phyloP scores from a whole-genome alignment of 345 rosid genomes.

The Lumnitzera littorea region DNA sequence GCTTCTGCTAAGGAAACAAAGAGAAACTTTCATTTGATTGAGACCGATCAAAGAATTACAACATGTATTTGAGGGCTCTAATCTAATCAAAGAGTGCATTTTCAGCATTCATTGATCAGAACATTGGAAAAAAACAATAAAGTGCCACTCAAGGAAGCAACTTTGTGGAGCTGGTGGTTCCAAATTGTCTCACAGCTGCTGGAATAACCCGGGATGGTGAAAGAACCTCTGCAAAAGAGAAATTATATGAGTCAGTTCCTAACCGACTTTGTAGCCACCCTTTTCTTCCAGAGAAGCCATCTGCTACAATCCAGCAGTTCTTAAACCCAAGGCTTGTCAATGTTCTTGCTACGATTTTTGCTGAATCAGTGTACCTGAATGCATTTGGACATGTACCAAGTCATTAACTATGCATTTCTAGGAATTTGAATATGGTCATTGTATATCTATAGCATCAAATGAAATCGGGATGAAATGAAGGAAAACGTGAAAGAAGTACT shows the following conservation, averaged over 20 bases:
- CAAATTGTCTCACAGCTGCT: constrained; percentile 44
- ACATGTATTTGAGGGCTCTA: background rate
- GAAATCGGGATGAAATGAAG: background rate
- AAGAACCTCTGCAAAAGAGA: constrained; percentile 53
- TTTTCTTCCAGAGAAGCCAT: constrained; percentile 79
- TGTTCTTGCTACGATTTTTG: constrained; percentile 65
- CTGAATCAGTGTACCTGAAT: constrained; percentile 71
- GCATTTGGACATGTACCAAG: too few relatives aligned
- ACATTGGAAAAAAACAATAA: background rate
- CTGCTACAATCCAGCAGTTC: constrained; percentile 66
- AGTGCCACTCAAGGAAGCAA: constrained; percentile 46
- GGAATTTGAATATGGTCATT: too few relatives aligned
- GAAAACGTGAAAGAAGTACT: constrained; percentile 17
- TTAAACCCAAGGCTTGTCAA: constrained; percentile 68
- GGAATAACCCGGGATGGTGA: constrained; percentile 68
- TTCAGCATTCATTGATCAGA: constrained; percentile 6
- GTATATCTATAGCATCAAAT: background rate
- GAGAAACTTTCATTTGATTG: background rate
- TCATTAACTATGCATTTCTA: too few relatives aligned
- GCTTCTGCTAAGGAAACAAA: too few relatives aligned
- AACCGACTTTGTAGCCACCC: constrained; percentile 90
- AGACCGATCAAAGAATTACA: constrained; percentile 13
- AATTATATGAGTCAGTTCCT: constrained; percentile 74
- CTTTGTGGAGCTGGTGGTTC: constrained; percentile 51
- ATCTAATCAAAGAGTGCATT: background rate